These are phyloP conservation scores for Globisporangium spiculum DNA, from an alignment of 352 stramenopile species.

Conservation along the genomic window DNA sequence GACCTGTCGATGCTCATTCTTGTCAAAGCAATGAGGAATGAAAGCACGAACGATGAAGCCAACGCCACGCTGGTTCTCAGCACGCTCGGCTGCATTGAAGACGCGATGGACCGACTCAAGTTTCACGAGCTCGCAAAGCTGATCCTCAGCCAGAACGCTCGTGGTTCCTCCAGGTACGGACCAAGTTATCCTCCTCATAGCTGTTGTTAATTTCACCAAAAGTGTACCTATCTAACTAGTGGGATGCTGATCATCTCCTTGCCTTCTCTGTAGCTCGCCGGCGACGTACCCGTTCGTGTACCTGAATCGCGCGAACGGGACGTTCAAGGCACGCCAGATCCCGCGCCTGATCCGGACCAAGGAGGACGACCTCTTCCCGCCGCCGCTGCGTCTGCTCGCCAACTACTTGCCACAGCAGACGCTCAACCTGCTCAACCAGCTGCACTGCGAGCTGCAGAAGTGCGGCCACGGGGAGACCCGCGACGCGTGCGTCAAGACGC, in stretches of 20 bases:
- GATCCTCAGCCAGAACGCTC: constrained; percentile 22
- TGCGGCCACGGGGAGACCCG: constrained; percentile 24
- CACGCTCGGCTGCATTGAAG: constrained; percentile 10
- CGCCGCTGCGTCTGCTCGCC: constrained; percentile 35
- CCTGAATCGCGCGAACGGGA: constrained; percentile 51
- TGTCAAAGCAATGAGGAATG: constrained; percentile 22
- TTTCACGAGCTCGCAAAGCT: constrained; percentile 39
- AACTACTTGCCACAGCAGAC: constrained; percentile 46
- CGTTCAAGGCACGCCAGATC: constrained; percentile 49
- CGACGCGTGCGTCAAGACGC: constrained; percentile 56
- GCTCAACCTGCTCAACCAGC: constrained; percentile 35
- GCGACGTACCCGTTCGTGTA: constrained; percentile 44
- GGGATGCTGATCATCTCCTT: not conserved
- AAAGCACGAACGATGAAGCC: not conserved
- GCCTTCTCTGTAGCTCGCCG: not conserved
- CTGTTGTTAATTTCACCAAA: not conserved
- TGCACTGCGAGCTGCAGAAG: constrained; percentile 41
- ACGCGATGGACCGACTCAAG: constrained; percentile 18
- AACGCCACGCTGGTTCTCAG: constrained; percentile 8
- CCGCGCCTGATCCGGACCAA: constrained; percentile 51
- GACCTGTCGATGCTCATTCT: constrained; percentile 51
- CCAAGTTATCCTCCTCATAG: not conserved
- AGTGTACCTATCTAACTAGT: not conserved
- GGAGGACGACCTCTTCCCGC: constrained; percentile 45
- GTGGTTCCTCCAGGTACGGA: constrained; percentile 8